phyloP scores from a whole-genome alignment of 495 filamentous ascomycete genomes.

The Tuber melanosporum region DNA sequence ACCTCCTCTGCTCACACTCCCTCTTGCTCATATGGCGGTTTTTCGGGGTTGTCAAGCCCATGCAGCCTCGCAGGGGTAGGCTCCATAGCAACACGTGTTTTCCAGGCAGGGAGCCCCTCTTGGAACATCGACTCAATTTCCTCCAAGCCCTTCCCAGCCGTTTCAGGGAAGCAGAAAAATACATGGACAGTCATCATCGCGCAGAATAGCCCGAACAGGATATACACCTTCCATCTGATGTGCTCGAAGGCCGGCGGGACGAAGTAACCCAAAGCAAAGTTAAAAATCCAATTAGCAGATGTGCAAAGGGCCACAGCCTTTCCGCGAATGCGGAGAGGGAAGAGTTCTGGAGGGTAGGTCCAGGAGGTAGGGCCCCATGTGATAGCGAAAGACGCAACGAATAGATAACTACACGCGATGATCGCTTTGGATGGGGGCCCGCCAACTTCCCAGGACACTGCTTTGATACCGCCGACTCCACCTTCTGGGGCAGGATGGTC shows the following conservation, averaged over 20 bases:
- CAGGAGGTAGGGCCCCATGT: constrained; percentile 65
- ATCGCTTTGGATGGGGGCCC: constrained; percentile 60
- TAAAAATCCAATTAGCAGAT: constrained; percentile 70
- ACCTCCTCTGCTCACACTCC: not conserved
- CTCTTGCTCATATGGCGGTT: not conserved
- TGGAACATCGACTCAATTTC: constrained; percentile 68
- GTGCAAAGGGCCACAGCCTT: constrained; percentile 64
- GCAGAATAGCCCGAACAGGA: constrained; percentile 71
- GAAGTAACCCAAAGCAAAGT: constrained; percentile 71
- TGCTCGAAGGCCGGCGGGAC: constrained; percentile 67
- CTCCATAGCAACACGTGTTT: constrained; percentile 31
- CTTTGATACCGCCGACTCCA: constrained; percentile 55
- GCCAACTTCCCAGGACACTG: constrained; percentile 52
- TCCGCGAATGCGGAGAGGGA: constrained; percentile 62
- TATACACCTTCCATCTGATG: constrained; percentile 67
- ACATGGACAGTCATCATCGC: constrained; percentile 65
- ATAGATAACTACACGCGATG: constrained; percentile 72
- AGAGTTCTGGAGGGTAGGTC: constrained; percentile 74
- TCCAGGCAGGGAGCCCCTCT: constrained; percentile 43
- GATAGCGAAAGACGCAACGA: constrained; percentile 66
- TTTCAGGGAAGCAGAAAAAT: constrained; percentile 78
- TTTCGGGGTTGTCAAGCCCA: not conserved
- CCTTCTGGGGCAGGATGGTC: constrained; percentile 52
- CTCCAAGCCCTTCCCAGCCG: constrained; percentile 69
- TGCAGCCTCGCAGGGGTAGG: not conserved